These are phyloP conservation scores for Artomyces pyxidatus DNA, from an alignment of 768 basidiomycete species.

Conservation along the genomic window DNA sequence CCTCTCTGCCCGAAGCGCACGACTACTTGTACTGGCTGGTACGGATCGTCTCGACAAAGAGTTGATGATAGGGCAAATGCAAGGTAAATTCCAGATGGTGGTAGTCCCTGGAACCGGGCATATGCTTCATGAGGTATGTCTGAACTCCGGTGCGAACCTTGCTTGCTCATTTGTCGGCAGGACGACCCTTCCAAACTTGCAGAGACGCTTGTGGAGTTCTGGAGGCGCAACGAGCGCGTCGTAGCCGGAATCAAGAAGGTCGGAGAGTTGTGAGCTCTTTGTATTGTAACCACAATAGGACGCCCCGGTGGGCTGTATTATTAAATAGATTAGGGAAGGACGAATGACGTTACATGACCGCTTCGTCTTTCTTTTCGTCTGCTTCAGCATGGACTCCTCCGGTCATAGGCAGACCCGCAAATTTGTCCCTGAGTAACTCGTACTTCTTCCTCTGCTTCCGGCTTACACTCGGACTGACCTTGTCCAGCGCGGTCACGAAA, in stretches of 20 bases:
- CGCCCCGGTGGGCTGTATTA: not conserved
- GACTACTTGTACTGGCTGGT: conserved; percentile 85
- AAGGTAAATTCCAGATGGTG: conserved; percentile 85
- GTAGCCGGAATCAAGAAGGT: conserved; percentile 52
- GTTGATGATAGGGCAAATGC: conserved; percentile 86
- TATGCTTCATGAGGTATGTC: conserved; percentile 82
- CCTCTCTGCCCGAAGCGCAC: conserved; percentile 67
- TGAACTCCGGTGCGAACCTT: not conserved
- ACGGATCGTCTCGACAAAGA: conserved; percentile 88
- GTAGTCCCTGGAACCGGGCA: conserved; percentile 87
- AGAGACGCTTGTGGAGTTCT: conserved; percentile 79
- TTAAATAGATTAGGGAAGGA: not conserved
- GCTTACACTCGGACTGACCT: conserved; percentile 84
- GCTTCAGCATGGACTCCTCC: conserved; percentile 13
- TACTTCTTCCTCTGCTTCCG: conserved; percentile 75
- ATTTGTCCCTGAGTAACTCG: conserved; percentile 69
- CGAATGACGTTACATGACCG: not conserved
- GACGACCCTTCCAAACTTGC: conserved; percentile 82
- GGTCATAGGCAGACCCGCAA: conserved; percentile 68
- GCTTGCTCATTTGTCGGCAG: conserved; percentile 31
- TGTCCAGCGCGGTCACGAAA: conserved; percentile 66
- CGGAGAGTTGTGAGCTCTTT: conserved; percentile 32
- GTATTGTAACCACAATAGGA: not conserved
- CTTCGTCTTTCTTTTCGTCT: conserved; percentile 6
- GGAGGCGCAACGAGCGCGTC: conserved; percentile 78